Percentiles rank a stretch among this genome's conserved stretches.
These are phyloP conservation scores for Arthrobotrys musiformis DNA, from an alignment of 2,329 filamentous ascomycete species.

Conservation along the genomic window DNA sequence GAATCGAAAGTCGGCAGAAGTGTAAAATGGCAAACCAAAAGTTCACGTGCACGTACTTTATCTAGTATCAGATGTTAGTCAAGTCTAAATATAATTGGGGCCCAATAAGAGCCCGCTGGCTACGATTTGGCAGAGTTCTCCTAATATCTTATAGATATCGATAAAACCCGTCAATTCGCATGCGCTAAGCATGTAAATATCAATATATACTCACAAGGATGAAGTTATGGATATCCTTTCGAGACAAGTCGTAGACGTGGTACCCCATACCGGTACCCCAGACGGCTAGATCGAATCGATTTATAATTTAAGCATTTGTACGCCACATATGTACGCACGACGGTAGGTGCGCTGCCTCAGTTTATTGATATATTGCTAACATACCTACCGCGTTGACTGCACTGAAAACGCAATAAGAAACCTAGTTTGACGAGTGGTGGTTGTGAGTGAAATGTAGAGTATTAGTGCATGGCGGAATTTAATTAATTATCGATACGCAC, in stretches of 20 bases:
- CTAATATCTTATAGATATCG: no score
- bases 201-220: constrained; percentile 16
- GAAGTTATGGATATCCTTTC: constrained; percentile 24
- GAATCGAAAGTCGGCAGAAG: constrained; percentile 30
- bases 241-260: constrained; percentile 35
- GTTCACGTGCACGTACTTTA: constrained; percentile 39
- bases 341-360: neutral
- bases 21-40: constrained; percentile 39
- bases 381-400: constrained; percentile 26
- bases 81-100: neutral
- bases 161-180: no score
- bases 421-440: neutral
- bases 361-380: no score
- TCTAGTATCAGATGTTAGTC: neutral
- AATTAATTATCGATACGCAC: neutral
- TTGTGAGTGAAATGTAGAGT: neutral
- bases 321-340: no score
- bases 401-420: constrained; percentile 29
- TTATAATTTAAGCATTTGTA: neutral
- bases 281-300: neutral
- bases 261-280: constrained; percentile 36
- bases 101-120: no score
- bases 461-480: no score
- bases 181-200: no score
- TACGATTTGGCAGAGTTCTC: no score